Evolutionary conservation across 441 rosid genomes (phyloP), one percentile per base, ranked within the genome.

Genomic region (Populus trichocarpa): DNA sequence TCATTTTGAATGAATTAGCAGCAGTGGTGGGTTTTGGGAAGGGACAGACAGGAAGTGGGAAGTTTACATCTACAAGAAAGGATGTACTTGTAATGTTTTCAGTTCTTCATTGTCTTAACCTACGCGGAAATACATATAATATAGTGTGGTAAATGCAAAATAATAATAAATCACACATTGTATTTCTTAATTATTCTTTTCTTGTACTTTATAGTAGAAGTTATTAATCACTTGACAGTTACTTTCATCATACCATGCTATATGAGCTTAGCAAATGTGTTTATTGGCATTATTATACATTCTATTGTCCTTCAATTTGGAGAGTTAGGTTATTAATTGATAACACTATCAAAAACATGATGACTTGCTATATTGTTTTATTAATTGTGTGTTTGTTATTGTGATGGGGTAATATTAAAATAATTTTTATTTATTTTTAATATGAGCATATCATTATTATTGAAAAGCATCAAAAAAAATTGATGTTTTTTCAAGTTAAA

Each of bases 181-280:
- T 46, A 46, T 46, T 46, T 10, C 23, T 10, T 36, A n/a, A 7
- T 36, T 9, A 33, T 66, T 16, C 25, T 73, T 30, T 71, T 65
- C 50, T 10, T 50, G 35, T 12, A 67, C 72, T 78, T 74, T 38
- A 69, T 8, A 8, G 70, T 53, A 69, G 12, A 50, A 69, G 73
- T 75, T 66, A 46, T 46, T 46, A 5, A 35, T 1, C 2, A 72
- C 66, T 22, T 28, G 22, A 22, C 38, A 33, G 38, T 23, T 50
- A n/a, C 67, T 12, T 65, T 50, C 73, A 57, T 71, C 18, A 13
- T 40, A 40, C 14, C 16, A 46, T 18, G 30, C 32, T 8, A 42
- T 46, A 22, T 50, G 13, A 72, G 25, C 22, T 6, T 46, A 16
- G 35, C 63, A 71, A 46, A 26, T 10, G 8, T 26, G 16, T 13